phyloP scores from a whole-genome alignment of 2,329 filamentous ascomycete species.

The Diplodia scrobiculata region DNA sequence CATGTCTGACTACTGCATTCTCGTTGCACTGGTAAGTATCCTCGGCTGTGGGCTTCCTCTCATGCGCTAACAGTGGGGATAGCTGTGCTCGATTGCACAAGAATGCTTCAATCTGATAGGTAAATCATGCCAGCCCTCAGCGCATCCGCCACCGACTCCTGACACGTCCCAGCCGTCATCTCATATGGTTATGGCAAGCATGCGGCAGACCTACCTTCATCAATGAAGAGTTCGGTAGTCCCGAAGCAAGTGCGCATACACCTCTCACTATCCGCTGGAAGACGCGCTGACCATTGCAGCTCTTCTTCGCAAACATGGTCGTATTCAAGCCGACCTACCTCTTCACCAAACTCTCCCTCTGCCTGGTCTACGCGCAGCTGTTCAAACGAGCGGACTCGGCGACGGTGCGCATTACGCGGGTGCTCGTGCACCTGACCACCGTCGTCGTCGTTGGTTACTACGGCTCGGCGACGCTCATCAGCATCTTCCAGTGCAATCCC shows the following conservation, averaged over 20 bases:
- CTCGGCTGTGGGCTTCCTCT: no score
- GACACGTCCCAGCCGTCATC: background rate
- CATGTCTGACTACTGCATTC: constrained; percentile 11
- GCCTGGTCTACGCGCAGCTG: constrained; percentile 14
- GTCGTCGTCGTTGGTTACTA: constrained; percentile 12
- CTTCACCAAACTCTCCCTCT: constrained; percentile 16
- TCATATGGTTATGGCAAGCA: constrained; percentile 11
- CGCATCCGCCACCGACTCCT: background rate
- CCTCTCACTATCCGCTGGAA: no score
- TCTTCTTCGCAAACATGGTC: constrained; percentile 14
- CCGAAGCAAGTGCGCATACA: background rate
- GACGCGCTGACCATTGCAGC: background rate
- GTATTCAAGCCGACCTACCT: constrained; percentile 16
- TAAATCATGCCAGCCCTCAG: background rate
- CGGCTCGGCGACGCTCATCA: constrained; percentile 5
- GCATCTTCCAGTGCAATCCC: constrained; percentile 13
- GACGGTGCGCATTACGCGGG: constrained; percentile 12
- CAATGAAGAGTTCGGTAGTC: background rate
- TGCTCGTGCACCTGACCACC: constrained; percentile 9
- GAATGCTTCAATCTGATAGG: constrained; percentile 13
- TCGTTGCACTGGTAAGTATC: constrained; percentile 3
- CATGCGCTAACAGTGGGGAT: background rate
- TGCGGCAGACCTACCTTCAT: constrained; percentile 3
- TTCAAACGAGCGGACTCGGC: constrained; percentile 14
- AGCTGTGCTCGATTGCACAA: constrained; percentile 13